Percentiles rank a stretch among this genome's conserved stretches.
Conservation (phyloP, 257 asterid genomes). For the Solanum bulbocastanum region DNA sequence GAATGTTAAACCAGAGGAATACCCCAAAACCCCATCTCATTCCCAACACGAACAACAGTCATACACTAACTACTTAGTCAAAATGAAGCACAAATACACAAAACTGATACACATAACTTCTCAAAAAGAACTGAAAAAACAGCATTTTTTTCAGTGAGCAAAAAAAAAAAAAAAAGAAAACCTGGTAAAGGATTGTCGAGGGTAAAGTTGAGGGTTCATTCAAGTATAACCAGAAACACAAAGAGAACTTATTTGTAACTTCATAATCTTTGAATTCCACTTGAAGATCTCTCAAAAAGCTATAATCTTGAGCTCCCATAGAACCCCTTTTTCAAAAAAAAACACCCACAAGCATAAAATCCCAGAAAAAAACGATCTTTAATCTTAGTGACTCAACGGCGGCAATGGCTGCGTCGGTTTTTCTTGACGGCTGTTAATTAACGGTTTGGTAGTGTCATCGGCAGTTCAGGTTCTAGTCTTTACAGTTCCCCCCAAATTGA, state of each 20-base stretch:
- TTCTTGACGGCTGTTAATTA: slow-evolving; percentile 64
- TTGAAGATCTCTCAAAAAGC: slow-evolving; percentile 41
- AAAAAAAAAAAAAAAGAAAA: slow-evolving; percentile 9
- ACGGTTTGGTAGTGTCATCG: slow-evolving; percentile 79
- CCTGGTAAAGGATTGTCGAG: slow-evolving; percentile 61
- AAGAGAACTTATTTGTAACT: slow-evolving; percentile 32
- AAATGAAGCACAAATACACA: not conserved
- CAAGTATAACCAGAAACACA: slow-evolving; percentile 81
- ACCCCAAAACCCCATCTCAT: not conserved
- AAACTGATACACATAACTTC: not conserved
- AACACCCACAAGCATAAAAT: slow-evolving; percentile 2
- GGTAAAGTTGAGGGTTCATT: slow-evolving; percentile 35
- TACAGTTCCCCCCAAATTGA: slow-evolving; percentile 34
- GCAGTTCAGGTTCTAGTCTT: slow-evolving; percentile 56
- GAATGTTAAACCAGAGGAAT: not conserved
- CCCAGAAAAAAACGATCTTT: not conserved
- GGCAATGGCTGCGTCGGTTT: slow-evolving; percentile 9
- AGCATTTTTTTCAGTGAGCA: not conserved
- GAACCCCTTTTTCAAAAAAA: slow-evolving; percentile 7
- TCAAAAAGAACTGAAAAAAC: not conserved
- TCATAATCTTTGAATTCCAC: slow-evolving; percentile 37
- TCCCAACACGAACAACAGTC: not conserved
- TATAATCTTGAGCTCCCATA: slow-evolving; percentile 30
- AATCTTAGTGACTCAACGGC: not conserved
- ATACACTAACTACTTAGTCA: not conserved